Evolutionary conservation across 306 rosid genomes (phyloP).

Genomic region (Rosa rugosa): DNA sequence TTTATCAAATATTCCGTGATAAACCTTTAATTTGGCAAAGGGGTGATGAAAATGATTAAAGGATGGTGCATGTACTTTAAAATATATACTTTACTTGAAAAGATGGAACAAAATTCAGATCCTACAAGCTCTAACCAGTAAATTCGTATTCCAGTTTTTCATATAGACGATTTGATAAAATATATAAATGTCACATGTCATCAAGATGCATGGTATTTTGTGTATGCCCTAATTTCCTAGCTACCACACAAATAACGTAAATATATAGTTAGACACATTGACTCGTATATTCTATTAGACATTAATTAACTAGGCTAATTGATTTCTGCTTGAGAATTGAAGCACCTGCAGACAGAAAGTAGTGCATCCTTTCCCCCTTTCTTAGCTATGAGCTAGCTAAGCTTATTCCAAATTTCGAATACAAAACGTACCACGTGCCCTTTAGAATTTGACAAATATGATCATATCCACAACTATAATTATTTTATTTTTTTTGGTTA

Average conservation of each 20-base stretch:
- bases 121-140: not conserved
- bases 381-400: not conserved
- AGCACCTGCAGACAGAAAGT: conserved; percentile 1
- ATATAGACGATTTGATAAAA: not conserved
- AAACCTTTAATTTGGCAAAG: not conserved
- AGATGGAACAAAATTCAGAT: not conserved
- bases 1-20: not conserved
- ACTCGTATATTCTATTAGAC: not conserved
- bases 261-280: not conserved
- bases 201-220: conserved; percentile 4
- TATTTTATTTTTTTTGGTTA: no score
- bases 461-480: not conserved
- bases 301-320: not conserved
- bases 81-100: not conserved
- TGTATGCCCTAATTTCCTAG: conserved; percentile 5
- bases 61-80: not conserved
- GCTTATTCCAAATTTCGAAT: conserved; percentile 7
- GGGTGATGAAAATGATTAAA: not conserved
- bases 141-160: not conserved
- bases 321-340: not conserved
- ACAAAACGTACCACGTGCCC: not conserved
- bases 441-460: not conserved
- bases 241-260: not conserved
- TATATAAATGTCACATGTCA: not conserved
- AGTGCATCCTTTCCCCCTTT: not conserved